A percentile compares a stretch with the other conserved stretches of the same genome.
phyloP scores from a whole-genome alignment of 768 basidiomycete genomes.

The Fistulinella prunicolor region DNA sequence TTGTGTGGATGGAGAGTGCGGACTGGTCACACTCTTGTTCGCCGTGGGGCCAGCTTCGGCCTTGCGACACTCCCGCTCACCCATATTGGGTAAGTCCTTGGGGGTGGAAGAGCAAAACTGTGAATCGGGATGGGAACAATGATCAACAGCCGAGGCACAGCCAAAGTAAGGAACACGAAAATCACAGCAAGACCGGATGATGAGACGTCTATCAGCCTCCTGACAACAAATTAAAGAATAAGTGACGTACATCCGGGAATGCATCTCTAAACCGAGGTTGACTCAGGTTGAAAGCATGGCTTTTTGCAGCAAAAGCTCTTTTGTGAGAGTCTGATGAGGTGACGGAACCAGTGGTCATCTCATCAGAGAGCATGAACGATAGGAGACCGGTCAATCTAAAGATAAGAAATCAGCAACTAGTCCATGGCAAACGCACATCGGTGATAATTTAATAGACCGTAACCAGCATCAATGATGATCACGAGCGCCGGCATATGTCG shows the following conservation, averaged over 20 bases:
- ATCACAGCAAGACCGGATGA: slow-evolving; percentile 17
- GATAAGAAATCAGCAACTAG: slow-evolving; percentile 10
- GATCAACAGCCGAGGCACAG: slow-evolving; percentile 20
- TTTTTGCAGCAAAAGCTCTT: slow-evolving; percentile 66
- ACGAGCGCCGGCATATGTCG: slow-evolving; percentile 6
- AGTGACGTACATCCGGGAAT: slow-evolving; percentile 76
- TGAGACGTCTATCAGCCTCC: slow-evolving; percentile 21
- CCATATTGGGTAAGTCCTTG: slow-evolving; percentile 92
- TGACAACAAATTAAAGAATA: slow-evolving; percentile 17
- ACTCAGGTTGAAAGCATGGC: slow-evolving; percentile 82
- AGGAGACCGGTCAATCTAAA: slow-evolving; percentile 85
- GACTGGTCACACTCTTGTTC: slow-evolving; percentile 16
- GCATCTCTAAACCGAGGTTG: slow-evolving; percentile 82
- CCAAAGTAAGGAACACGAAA: slow-evolving; percentile 10
- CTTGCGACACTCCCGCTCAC: slow-evolving; percentile 66
- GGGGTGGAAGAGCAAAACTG: slow-evolving; percentile 69
- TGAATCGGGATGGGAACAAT: slow-evolving; percentile 11
- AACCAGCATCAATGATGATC: slow-evolving; percentile 10
- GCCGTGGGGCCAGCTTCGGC: slow-evolving; percentile 30
- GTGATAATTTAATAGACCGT: slow-evolving; percentile 14
- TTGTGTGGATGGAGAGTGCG: slow-evolving; percentile 12
- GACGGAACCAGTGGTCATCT: slow-evolving; percentile 95
- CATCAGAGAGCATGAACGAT: slow-evolving; percentile 93
- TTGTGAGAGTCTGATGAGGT: slow-evolving; percentile 80
- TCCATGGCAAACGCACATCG: slow-evolving; percentile 1